phyloP scores from a whole-genome alignment of 2,329 filamentous ascomycete genomes.

The Fusarium mundagurra region DNA sequence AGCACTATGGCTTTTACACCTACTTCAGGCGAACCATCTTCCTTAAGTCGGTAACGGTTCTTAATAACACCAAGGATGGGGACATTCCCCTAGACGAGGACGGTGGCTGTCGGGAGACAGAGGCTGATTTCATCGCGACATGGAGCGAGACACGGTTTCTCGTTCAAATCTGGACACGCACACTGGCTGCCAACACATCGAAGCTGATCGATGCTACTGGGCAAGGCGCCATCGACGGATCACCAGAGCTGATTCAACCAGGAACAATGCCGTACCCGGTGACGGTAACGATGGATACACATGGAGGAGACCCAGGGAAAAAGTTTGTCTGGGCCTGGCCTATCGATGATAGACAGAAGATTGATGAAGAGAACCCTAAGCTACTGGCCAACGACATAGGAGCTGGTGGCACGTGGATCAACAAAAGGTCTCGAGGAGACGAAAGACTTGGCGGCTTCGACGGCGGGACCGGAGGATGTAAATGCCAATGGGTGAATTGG shows the following conservation, averaged over 20 bases:
- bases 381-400: constrained; percentile 61
- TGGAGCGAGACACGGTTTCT: constrained; percentile 70
- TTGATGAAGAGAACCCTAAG: constrained; percentile 55
- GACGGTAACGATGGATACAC: constrained; percentile 69
- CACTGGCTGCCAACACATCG: constrained; percentile 55
- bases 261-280: constrained; percentile 73
- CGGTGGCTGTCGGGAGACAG: constrained; percentile 63
- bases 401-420: constrained; percentile 63
- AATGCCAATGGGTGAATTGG: constrained; percentile 70
- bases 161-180: constrained; percentile 73
- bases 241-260: constrained; percentile 53
- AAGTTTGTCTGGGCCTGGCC: constrained; percentile 66
- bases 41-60: constrained; percentile 66
- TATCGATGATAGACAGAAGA: constrained; percentile 57
- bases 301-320: constrained; percentile 63
- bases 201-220: constrained; percentile 47
- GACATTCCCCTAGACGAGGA: constrained; percentile 60
- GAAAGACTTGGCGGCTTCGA: constrained; percentile 67
- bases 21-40: constrained; percentile 92
- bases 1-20: constrained; percentile 94
- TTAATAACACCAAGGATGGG: constrained; percentile 57
- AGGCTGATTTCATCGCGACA: constrained; percentile 66
- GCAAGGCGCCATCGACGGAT: constrained; percentile 41
- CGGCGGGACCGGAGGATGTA: constrained; percentile 70
- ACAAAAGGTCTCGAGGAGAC: constrained; percentile 57